Conservation (phyloP, 768 basidiomycete genomes). For the Cytidiella melzeri region DNA sequence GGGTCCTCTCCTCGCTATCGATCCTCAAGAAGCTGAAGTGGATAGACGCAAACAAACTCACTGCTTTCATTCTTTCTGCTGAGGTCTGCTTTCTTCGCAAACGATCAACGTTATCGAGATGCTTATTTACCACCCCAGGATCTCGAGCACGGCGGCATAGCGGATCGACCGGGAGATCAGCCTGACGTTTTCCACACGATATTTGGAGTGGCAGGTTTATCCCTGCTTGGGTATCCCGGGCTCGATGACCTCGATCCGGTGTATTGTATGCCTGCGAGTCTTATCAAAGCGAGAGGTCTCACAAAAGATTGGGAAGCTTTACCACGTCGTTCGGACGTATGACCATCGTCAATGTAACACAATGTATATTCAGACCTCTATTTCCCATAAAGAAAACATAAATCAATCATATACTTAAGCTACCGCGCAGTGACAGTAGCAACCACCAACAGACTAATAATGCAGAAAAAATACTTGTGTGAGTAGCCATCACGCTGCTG, state of each 20-base stretch:
- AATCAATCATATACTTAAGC: too few relatives aligned
- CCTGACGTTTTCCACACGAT: constrained; percentile 96
- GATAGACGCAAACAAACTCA: constrained; percentile 81
- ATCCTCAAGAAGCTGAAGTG: constrained; percentile 79
- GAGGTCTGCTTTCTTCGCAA: constrained; percentile 45
- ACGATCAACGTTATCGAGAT: neutral
- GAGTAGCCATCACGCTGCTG: too few relatives aligned
- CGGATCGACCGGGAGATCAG: constrained; percentile 90
- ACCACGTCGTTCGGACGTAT: constrained; percentile 27
- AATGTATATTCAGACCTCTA: too few relatives aligned
- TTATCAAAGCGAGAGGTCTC: constrained; percentile 68
- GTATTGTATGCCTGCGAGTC: constrained; percentile 86
- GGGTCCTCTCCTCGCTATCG: constrained; percentile 86
- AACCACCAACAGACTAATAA: too few relatives aligned
- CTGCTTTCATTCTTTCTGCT: constrained; percentile 79
- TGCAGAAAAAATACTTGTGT: too few relatives aligned
- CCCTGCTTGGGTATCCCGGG: constrained; percentile 81
- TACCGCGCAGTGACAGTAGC: too few relatives aligned
- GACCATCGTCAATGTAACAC: too few relatives aligned
- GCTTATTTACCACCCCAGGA: constrained; percentile 45
- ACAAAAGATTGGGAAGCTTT: constrained; percentile 60
- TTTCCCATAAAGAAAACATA: too few relatives aligned
- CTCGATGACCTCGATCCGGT: constrained; percentile 87
- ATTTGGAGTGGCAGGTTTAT: constrained; percentile 90
- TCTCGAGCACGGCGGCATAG: constrained; percentile 84